These are phyloP conservation scores for Hypomontagnella monticulosa DNA, from an alignment of 495 filamentous ascomycete genomes.

Conservation along the genomic window DNA sequence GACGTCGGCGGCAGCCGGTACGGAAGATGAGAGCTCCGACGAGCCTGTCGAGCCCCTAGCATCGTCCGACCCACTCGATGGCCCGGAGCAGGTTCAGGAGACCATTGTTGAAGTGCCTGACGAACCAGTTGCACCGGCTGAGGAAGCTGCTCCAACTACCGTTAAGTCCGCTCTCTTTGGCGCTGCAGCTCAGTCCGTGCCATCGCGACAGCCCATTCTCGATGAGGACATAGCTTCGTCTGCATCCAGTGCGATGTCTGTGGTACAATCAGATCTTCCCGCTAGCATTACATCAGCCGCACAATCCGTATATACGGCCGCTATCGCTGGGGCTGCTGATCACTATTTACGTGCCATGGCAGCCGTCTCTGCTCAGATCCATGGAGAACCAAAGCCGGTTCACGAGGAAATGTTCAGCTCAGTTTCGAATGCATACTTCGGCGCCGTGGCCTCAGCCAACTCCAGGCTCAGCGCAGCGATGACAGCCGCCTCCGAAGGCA, in stretches of 20 bases:
- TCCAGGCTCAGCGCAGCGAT: conserved; percentile 63
- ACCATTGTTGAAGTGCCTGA: conserved; percentile 36
- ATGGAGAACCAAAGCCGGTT: conserved; percentile 70
- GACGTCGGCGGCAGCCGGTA: neutral
- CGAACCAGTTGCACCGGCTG: conserved; percentile 27
- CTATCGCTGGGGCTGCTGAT: conserved; percentile 66
- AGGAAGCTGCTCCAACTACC: conserved; percentile 28
- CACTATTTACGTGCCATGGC: conserved; percentile 74
- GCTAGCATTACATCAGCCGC: conserved; percentile 53
- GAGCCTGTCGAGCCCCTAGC: conserved; percentile 20
- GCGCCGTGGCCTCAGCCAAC: conserved; percentile 69
- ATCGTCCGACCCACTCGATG: conserved; percentile 31
- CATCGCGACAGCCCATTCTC: conserved; percentile 51
- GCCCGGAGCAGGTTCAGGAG: conserved; percentile 41
- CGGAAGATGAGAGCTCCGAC: conserved; percentile 6
- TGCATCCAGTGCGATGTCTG: conserved; percentile 71
- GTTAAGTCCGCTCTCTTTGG: conserved; percentile 58
- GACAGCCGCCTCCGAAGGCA: conserved; percentile 54
- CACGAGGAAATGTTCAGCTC: conserved; percentile 72
- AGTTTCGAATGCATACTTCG: conserved; percentile 74
- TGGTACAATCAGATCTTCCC: conserved; percentile 59
- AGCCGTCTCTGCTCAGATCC: conserved; percentile 70
- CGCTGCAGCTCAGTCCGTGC: conserved; percentile 56
- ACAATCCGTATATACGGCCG: conserved; percentile 68
- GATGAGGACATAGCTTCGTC: conserved; percentile 57